Evolutionary conservation across 805 yeast species (phyloP).

Genomic region (Ascoidea rubescens): DNA sequence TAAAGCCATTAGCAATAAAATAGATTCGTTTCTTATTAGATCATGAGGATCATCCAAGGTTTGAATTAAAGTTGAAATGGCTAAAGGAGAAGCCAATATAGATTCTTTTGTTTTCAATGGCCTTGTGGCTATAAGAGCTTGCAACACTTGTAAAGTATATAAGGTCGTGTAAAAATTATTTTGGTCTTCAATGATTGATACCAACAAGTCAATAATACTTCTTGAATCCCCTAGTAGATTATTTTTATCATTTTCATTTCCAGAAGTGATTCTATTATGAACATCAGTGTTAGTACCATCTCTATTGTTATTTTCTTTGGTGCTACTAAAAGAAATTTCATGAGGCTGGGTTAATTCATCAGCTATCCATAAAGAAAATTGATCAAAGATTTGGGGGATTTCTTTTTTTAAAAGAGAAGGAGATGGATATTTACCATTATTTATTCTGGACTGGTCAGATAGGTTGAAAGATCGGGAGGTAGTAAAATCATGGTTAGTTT

Average conservation of each 20-base stretch:
- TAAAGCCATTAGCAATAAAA: constrained; percentile 69
- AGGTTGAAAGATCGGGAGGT: constrained; percentile 45
- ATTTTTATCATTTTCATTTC: constrained; percentile 16
- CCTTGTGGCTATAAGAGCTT: constrained; percentile 70
- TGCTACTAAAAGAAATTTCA: neutral
- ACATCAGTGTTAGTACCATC: neutral
- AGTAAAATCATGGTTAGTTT: constrained; percentile 15
- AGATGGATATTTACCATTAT: constrained; percentile 69
- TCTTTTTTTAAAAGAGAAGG: constrained; percentile 46
- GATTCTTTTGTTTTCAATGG: constrained; percentile 61
- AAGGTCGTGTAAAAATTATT: constrained; percentile 66
- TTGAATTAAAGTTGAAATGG: constrained; percentile 60
- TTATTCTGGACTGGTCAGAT: constrained; percentile 57
- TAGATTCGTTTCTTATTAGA: constrained; percentile 80
- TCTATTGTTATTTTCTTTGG: neutral
- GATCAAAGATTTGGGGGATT: constrained; percentile 42
- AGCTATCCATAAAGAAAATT: constrained; percentile 87
- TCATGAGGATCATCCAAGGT: constrained; percentile 56
- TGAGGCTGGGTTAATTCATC: constrained; percentile 69
- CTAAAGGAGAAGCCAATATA: constrained; percentile 60
- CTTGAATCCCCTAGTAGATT: neutral
- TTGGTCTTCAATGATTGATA: constrained; percentile 32
- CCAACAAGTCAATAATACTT: constrained; percentile 29
- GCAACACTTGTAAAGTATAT: constrained; percentile 74
- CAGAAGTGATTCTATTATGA: neutral